phyloP scores from a whole-genome alignment of 1,139 yeast genomes.

The Debaryomyces udenii region DNA sequence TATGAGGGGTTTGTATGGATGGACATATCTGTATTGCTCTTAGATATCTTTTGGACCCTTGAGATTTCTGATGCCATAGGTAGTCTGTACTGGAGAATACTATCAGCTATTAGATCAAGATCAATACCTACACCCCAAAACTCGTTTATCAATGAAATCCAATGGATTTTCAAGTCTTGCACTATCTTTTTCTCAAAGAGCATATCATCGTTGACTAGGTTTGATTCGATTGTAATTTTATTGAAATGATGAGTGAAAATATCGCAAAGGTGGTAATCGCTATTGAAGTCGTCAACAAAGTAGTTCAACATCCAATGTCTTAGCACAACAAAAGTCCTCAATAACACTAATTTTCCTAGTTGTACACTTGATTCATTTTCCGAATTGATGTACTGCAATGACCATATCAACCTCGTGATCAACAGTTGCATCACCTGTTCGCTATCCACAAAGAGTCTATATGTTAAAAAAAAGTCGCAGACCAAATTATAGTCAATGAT shows the following conservation, averaged over 20 bases:
- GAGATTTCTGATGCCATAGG: constrained; percentile 33
- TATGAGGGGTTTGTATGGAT: constrained; percentile 53
- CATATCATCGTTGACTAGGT: constrained; percentile 27
- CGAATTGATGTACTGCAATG: constrained; percentile 52
- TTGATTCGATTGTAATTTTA: constrained; percentile 38
- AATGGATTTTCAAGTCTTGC: constrained; percentile 49
- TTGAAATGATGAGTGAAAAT: constrained; percentile 54
- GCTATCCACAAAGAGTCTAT: constrained; percentile 67
- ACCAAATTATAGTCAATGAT: constrained; percentile 76
- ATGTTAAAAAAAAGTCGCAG: constrained; percentile 85
- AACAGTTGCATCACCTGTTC: constrained; percentile 61
- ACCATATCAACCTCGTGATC: constrained; percentile 72
- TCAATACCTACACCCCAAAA: constrained; percentile 37
- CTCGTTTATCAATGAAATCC: constrained; percentile 37
- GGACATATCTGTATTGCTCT: constrained; percentile 42
- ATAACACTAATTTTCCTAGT: constrained; percentile 68
- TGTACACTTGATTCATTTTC: constrained; percentile 37
- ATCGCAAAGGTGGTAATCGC: constrained; percentile 48
- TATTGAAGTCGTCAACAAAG: constrained; percentile 68
- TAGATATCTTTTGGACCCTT: constrained; percentile 26
- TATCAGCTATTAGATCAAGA: constrained; percentile 23
- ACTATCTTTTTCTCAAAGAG: constrained; percentile 45
- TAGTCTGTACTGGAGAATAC: constrained; percentile 27
- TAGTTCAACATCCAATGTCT: constrained; percentile 89
- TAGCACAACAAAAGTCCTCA: constrained; percentile 82